Base-by-base conservation (phyloP, 2,329 filamentous ascomycete species). In the Diaporthe vexans region DNA sequence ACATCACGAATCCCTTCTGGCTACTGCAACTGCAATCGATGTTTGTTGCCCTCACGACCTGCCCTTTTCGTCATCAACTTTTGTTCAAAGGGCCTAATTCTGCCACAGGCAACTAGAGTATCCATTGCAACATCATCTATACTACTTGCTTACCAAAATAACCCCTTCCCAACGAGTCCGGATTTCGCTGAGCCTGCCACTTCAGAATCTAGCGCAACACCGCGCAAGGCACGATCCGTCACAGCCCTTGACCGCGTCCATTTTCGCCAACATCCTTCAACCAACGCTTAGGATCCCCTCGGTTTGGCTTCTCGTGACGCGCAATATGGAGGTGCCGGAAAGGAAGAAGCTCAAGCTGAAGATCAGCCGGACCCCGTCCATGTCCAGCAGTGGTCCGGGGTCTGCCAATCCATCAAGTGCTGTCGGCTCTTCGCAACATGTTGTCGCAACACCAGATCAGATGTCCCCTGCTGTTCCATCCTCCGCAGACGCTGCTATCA, bases 261-360 rank as follows among this genome's bases (percentile, higher is more conserved):
- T 29, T 51, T 3, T 29, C 29, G 37, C 46, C 46, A 51, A 29
- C 21, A 11, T 24, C 48, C 24, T 43, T 13, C 46, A 37, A 40
- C 13, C 46, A 26, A 40, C 13, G 9, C 33, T 26, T 29, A 24
- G n/a, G 5, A 26, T 35, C 17, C n/a, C 19, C 19, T 33, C 40
- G n/a, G n/a, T n/a, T 51, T 54, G n/a, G 33, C 46, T 40, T 40
- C 9, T 7, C n/a, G 21, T 29, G 21, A 40, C 10, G 19, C 11
- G 4, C 68, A 76, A 48, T 19, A 76, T 76, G 74, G 74, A 76
- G 35, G 69, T 52, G 17, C n/a, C 74, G 24, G 73, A 76, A 51
- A 68, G 48, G 35, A 76, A 76, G 35, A 73, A 68, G 13, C 68
- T 76, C 37, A 76, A 76, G 68, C 56, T 76, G 58, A 76, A 76